Evolutionary conservation across 805 yeast genomes (phyloP), one percentile per base, ranked within the genome.

Genomic region (Yarrowia bubula): DNA sequence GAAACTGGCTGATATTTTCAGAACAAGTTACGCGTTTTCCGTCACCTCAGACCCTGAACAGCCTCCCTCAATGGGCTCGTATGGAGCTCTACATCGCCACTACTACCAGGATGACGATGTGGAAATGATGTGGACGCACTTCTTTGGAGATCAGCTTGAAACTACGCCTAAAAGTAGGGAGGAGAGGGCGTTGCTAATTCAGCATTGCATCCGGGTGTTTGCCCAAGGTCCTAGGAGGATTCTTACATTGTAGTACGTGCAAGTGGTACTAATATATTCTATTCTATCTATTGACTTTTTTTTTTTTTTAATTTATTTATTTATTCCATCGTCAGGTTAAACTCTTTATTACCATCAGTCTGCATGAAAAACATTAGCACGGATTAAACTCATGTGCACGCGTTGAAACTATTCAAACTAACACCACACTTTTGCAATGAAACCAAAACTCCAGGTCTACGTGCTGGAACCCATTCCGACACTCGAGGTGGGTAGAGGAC

Each of bases 171-270:
- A 51, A 43, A 37, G 43, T 37, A 15, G 43, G 8, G 58, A 51
- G 6, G 58, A 51, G 9, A 7, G 22, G 18, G 43, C 42, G 1
- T 5, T 51, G 10, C 7, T 51, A 8, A 38, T 51, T 14, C 58
- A 51, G 43, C 33, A 51, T 10, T 51, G 58, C 35, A 51, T 51
- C n/a, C 32, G 58, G 38, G 58, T 51, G 2, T 51, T 51, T 38
- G 58, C 58, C n/a, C 58, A 51, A 18, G 58, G 58, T 3, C 58
- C 58, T 8, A 14, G 58, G 9, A 11, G 55, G 9, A 13, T 48
- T 10, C 28, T 48, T 10, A 35, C 33, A 13, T 35, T 48, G 13
- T 48, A 18, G 38, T n/a, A n/a, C n/a, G n/a, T n/a, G n/a, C n/a
- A n/a, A n/a, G n/a, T n/a, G n/a, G n/a, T n/a, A n/a, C n/a, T n/a